phyloP scores from a whole-genome alignment of 2,329 filamentous ascomycete genomes.

The Alternaria rosae region DNA sequence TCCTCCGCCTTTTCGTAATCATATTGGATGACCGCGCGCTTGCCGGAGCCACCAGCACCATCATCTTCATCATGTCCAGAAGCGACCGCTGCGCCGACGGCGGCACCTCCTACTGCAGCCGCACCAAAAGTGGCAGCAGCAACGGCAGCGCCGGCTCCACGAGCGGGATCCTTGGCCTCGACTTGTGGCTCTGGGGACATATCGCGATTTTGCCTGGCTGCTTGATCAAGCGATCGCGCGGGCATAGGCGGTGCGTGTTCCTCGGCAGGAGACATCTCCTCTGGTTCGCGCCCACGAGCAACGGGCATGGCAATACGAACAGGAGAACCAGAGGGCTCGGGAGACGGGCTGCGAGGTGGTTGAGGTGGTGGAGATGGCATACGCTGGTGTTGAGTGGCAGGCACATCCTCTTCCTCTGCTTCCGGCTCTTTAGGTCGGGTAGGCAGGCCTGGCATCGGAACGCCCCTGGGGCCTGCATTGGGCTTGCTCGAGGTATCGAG shows the following conservation, averaged over 20 bases:
- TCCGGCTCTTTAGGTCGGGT: conserved; percentile 60
- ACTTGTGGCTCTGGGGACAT: conserved; percentile 69
- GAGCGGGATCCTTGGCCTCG: conserved; percentile 62
- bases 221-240: conserved; percentile 67
- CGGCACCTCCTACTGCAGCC: conserved; percentile 53
- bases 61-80: conserved; percentile 49
- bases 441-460: conserved; percentile 80
- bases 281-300: conserved; percentile 64
- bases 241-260: conserved; percentile 66
- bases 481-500: conserved; percentile 74
- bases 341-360: conserved; percentile 53
- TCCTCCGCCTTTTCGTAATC: conserved; percentile 98
- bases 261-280: conserved; percentile 61
- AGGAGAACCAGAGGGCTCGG: conserved; percentile 71
- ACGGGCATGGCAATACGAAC: conserved; percentile 88
- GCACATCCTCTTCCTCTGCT: conserved; percentile 54
- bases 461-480: conserved; percentile 66
- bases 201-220: conserved; percentile 69
- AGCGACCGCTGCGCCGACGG: conserved; percentile 49
- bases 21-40: conserved; percentile 82
- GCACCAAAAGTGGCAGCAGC: conserved; percentile 55
- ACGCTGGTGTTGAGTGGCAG: conserved; percentile 62
- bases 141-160: conserved; percentile 60
- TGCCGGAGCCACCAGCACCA: conserved; percentile 58
- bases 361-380: conserved; percentile 53